Evolutionary conservation across 1,284 basidiomycete genomes (phyloP), one percentile per base, ranked within the genome.

Genomic region (Cryptococcus maquisensis): DNA sequence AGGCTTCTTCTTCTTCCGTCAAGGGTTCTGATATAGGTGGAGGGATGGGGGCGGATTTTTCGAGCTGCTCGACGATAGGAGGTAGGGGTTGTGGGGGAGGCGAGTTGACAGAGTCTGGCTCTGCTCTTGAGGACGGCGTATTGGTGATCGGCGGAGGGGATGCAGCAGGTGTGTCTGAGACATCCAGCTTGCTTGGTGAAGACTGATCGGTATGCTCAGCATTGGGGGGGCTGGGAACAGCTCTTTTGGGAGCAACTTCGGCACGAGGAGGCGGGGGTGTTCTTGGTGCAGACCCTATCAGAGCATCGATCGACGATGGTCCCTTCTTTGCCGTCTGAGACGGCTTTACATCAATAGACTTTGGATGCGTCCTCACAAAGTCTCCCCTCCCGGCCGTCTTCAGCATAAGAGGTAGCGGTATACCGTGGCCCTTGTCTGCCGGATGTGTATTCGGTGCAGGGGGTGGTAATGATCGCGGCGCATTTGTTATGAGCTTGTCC

Each of bases 371-470:
- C 28, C 10, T 32, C 20, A 12, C 23, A 24, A 44, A 21, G 23
- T 16, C 21, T 8, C 52, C 52, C 23, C 40, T 42, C 10, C 39
- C 24, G 35, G 38, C 47, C 18, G 40, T 38, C 45, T 56, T 56
- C 50, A 44, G 28, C 28, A 23, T 38, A 18, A 48, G 47, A 20
- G 47, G 47, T 21, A 37, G 15, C 16, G 46, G 47, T 16, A 48
- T 38, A 10, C 47, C 47, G 9, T 56, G 37, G 10, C 47, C 36
- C 18, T 52, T 47, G 24, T 51, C 48, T 39, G 52, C 55, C 9
- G 52, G 55, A 28, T 55, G 52, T 5, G 59, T 54, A 35, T 36
- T 47, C 10, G 55, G 51, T 24, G 56, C 38, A 18, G 55, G 49
- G 10, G 55, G 57, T 20, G 57, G 57, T 10, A 51, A 54, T 18